A percentile compares a stretch with the other conserved stretches of the same genome.
These are phyloP conservation scores for Sanghuangporus baumii DNA, from an alignment of 1,284 basidiomycete genomes.

Conservation along the genomic window DNA sequence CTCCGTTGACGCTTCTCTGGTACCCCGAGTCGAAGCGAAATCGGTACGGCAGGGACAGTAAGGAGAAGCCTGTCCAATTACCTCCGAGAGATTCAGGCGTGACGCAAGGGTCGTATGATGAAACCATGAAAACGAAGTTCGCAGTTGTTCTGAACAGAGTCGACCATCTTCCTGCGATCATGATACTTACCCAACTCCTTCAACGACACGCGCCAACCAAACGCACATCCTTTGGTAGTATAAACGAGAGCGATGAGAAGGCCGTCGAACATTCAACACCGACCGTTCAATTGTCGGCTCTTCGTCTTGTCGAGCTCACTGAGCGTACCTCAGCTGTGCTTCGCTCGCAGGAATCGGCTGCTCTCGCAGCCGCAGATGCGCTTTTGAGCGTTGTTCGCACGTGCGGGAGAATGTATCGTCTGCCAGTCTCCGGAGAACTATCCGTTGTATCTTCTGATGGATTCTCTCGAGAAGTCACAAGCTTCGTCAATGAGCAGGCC, in stretches of 20 bases:
- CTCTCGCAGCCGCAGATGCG: conserved; percentile 70
- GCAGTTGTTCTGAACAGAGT: conserved; percentile 82
- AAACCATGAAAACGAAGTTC: conserved; percentile 52
- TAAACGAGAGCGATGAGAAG: conserved; percentile 10
- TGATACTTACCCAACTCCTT: conserved; percentile 60
- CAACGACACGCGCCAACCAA: conserved; percentile 28
- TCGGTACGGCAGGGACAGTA: conserved; percentile 23
- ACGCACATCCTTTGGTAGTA: neutral
- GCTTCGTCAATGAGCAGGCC: conserved; percentile 51
- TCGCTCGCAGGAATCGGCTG: conserved; percentile 68
- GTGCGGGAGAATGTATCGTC: conserved; percentile 70
- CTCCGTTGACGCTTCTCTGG: conserved; percentile 71
- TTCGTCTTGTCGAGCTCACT: conserved; percentile 86
- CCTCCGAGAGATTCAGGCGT: conserved; percentile 12
- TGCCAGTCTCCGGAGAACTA: conserved; percentile 65
- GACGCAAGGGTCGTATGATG: conserved; percentile 24
- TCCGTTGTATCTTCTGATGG: conserved; percentile 62
- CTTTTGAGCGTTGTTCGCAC: conserved; percentile 78
- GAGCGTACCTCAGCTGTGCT: conserved; percentile 84
- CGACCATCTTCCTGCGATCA: conserved; percentile 74
- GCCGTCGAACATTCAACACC: conserved; percentile 22
- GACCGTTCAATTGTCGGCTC: conserved; percentile 54
- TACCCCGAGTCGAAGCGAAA: conserved; percentile 54
- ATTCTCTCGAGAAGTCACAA: conserved; percentile 62
- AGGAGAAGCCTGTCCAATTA: neutral